Conservation (phyloP, 139 green algal genomes). For the Chlamydomonas urium region DNA sequence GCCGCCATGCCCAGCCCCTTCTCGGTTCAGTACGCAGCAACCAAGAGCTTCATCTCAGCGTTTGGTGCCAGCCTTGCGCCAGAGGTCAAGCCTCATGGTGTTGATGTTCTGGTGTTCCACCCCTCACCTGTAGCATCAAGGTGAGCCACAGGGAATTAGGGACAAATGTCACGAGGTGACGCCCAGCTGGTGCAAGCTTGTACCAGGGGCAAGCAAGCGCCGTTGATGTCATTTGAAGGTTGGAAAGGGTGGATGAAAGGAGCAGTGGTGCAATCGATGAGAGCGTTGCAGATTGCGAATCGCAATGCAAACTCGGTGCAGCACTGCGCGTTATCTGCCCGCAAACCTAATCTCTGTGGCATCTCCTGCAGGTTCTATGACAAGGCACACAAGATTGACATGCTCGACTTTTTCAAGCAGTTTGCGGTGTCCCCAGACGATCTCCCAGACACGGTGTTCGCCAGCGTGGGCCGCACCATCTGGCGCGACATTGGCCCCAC, state of each 20-base stretch:
- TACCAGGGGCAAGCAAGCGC: too few relatives aligned
- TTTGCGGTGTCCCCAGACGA: conserved; percentile 77
- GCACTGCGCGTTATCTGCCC: background rate
- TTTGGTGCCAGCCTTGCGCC: conserved; percentile 84
- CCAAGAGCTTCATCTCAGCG: conserved; percentile 75
- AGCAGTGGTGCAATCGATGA: too few relatives aligned
- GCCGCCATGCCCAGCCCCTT: conserved; percentile 85
- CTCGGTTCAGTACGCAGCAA: conserved; percentile 38
- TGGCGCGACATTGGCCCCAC: conserved; percentile 83
- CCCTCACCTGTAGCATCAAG: conserved; percentile 87
- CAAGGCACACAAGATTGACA: conserved; percentile 76
- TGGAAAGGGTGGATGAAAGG: background rate
- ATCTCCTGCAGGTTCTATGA: conserved; percentile 57
- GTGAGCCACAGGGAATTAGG: too few relatives aligned
- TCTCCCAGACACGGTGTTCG: conserved; percentile 81
- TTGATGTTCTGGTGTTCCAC: conserved; percentile 93
- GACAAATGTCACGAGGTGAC: too few relatives aligned
- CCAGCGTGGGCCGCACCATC: conserved; percentile 70
- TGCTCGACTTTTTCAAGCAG: conserved; percentile 89
- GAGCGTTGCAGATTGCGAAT: too few relatives aligned
- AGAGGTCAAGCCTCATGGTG: conserved; percentile 72
- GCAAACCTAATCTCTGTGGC: background rate
- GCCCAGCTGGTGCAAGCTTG: too few relatives aligned
- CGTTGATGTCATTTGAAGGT: too few relatives aligned
- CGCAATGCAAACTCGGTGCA: too few relatives aligned